Conservation (phyloP, 305 asterid species). For the Plantago lanceolata region DNA sequence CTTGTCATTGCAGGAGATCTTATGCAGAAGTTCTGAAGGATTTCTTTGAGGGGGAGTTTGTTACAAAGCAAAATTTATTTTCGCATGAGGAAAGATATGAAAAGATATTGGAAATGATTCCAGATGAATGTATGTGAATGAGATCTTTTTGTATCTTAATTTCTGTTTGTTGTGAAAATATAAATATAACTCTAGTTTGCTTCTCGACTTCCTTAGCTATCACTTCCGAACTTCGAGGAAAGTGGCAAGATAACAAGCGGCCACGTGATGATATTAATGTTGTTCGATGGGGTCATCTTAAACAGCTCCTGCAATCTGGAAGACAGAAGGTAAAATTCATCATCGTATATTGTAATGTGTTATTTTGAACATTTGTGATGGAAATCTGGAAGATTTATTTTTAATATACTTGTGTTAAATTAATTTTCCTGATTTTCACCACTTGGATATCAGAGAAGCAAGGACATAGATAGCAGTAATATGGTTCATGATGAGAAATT, state of each 20-base stretch:
- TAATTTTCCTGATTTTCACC: too few relatives aligned
- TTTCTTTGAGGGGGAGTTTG: conserved; percentile 57
- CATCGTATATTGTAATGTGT: too few relatives aligned
- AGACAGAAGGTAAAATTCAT: conserved; percentile 58
- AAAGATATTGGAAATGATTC: conserved; percentile 42
- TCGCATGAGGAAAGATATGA: conserved; percentile 63
- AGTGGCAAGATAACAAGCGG: conserved; percentile 34
- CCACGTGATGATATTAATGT: conserved; percentile 65
- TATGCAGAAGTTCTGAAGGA: conserved; percentile 57
- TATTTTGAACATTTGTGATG: too few relatives aligned
- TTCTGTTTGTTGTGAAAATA: conserved; percentile 19
- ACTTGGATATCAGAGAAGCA: too few relatives aligned
- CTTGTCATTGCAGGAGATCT: conserved; percentile 58
- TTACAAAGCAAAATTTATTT: conserved; percentile 63
- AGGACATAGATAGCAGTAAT: too few relatives aligned
- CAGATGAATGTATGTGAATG: conserved; percentile 72
- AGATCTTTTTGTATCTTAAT: conserved; percentile 12
- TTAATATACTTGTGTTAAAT: too few relatives aligned
- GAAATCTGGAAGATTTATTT: too few relatives aligned
- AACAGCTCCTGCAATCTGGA: conserved; percentile 57
- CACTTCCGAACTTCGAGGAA: conserved; percentile 71
- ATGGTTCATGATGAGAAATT: too few relatives aligned
- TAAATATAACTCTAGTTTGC: conserved; percentile 18
- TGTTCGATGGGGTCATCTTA: conserved; percentile 68
- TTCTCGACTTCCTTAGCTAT: conserved; percentile 48